Evolutionary conservation across 2,329 filamentous ascomycete genomes (phyloP), one percentile per base, ranked within the genome.

Genomic region (Diplodia scrobiculata): DNA sequence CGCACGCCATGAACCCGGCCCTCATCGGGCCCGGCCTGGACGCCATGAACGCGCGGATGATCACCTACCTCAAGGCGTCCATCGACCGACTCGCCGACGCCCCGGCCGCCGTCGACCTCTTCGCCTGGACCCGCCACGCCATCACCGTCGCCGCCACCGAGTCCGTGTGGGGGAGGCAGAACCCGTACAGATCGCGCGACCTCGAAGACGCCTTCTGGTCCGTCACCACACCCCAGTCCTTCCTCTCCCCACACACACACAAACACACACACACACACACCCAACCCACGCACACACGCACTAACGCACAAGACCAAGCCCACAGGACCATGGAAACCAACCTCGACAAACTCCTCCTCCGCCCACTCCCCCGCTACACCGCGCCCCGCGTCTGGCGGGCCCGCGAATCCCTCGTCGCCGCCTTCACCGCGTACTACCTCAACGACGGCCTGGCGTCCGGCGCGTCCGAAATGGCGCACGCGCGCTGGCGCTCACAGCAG

Each of bases 131-230:
- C 13, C 71, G 71, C 19, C 73, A 76, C 63, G 70, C 73, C 21
- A 73, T 80, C 25, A 77, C 75, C 0, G 67, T 73, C 4, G 77
- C 79, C 2, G 74, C 77, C 52, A 81, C 79, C 0, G 71, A 76
- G 52, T 74, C 78, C 14, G 73, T 79, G 0, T 82, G 81, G 67
- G 80, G 79, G 2, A 77, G 76, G 0, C 70, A 77, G 65, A 81
- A 80, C 66, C 79, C 79, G 0, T 81, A 73, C 47, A 70, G 76
- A 38, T 75, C 80, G 51, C 72, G 72, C 7, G 66, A 63, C 1
- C 70, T 79, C 14, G 75, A 75, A 51, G 68, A 75, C 48, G 74
- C 74, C 27, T 80, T 79, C 70, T 75, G 70, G 78, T 80, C 70
- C 51, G 68, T 19, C 25, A 13, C 5, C 14, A 19, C 21, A 13